Evolutionary conservation across 176 grass and related monocot genomes (phyloP).

Genomic region (Avena insularis): DNA sequence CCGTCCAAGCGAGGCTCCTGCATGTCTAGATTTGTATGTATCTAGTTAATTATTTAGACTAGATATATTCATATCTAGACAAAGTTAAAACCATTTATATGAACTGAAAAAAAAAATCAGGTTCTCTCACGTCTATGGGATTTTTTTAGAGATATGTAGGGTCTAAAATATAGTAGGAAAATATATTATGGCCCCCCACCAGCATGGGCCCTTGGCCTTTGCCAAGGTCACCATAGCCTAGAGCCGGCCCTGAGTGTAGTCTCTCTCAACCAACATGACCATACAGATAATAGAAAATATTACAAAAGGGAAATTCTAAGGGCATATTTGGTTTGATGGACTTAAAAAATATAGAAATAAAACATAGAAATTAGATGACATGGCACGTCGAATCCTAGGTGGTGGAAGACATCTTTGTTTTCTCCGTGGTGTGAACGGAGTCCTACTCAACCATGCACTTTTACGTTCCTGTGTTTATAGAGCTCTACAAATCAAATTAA

Average conservation of each 20-base stretch:
- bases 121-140: no score
- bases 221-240: no score
- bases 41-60: no score
- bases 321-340: background rate
- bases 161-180: no score
- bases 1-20: no score
- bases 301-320: conserved; percentile 2
- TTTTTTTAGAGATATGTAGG: no score
- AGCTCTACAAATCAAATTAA: background rate
- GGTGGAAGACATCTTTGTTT: background rate
- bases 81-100: no score
- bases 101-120: no score
- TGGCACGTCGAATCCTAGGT: background rate
- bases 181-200: no score
- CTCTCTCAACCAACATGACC: background rate
- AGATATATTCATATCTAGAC: no score
- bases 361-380: background rate
- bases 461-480: background rate
- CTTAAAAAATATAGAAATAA: background rate
- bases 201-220: no score
- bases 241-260: background rate
- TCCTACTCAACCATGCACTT: background rate
- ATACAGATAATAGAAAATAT: conserved; percentile 9
- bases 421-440: background rate
- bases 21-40: no score